Evolutionary conservation across 78 protist genomes (phyloP).

Genomic region (Dictyostelium capitatum): DNA sequence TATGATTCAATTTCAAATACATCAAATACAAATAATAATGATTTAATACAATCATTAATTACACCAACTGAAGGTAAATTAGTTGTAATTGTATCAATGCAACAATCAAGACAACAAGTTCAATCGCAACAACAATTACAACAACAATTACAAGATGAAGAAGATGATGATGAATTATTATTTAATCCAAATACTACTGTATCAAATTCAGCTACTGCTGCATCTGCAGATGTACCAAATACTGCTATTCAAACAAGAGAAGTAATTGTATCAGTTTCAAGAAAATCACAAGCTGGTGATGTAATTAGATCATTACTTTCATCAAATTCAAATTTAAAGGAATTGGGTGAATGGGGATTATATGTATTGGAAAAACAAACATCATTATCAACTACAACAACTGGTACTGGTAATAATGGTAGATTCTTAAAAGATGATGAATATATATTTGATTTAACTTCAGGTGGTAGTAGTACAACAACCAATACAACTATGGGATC

Average conservation of each 20-base stretch:
- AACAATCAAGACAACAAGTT: not conserved
- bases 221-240: not conserved
- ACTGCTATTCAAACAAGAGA: constrained; percentile 12
- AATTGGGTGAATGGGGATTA: constrained; percentile 79
- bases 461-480: not conserved
- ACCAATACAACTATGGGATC: not conserved
- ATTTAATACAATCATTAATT: not conserved
- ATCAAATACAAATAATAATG: not conserved
- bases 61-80: constrained; percentile 2
- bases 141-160: constrained; percentile 3
- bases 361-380: constrained; percentile 17
- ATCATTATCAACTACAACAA: not conserved
- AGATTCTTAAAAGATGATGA: constrained; percentile 63
- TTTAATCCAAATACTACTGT: not conserved
- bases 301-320: constrained; percentile 35
- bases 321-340: constrained; percentile 58
- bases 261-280: constrained; percentile 50
- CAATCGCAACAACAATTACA: constrained; percentile 18
- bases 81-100: constrained; percentile 3
- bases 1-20: not conserved
- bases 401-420: not conserved
- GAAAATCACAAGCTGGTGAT: constrained; percentile 73
- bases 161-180: not conserved
- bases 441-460: constrained; percentile 32
- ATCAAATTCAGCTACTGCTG: not conserved